These are phyloP conservation scores for Fistulinella prunicolor DNA, from an alignment of 768 basidiomycete species.

Conservation along the genomic window DNA sequence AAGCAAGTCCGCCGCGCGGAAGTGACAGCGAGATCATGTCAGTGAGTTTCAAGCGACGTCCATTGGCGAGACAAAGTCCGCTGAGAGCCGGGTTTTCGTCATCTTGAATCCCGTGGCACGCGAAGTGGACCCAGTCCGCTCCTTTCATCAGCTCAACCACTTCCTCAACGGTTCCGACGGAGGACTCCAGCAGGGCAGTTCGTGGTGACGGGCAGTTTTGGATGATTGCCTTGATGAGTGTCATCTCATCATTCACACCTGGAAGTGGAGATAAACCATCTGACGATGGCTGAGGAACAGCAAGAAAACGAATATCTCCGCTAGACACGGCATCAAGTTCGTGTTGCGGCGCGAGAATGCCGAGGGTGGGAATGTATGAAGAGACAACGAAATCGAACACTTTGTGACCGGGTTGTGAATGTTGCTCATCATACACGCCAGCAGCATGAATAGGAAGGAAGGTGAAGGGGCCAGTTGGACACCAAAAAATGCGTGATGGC, in stretches of 20 bases:
- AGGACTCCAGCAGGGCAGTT: not conserved
- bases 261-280: constrained; percentile 1
- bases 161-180: not conserved
- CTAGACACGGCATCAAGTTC: not conserved
- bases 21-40: not conserved
- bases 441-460: no score
- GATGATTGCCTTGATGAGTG: constrained; percentile 6
- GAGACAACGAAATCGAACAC: no score
- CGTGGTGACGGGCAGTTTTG: not conserved
- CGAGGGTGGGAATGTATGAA: no score
- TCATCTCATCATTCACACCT: constrained; percentile 14
- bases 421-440: no score
- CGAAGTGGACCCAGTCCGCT: constrained; percentile 24
- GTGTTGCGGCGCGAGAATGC: constrained; percentile 1
- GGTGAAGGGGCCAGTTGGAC: no score
- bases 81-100: constrained; percentile 17
- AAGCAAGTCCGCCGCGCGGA: constrained; percentile 30
- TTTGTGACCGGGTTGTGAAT: no score
- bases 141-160: no score
- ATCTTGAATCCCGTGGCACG: constrained; percentile 30
- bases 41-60: not conserved
- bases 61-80: constrained; percentile 14
- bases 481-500: no score
- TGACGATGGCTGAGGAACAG: constrained; percentile 12
- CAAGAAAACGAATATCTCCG: constrained; percentile 8